Evolutionary conservation across 306 rosid genomes (phyloP).

Genomic region (Medicago ruthenica): DNA sequence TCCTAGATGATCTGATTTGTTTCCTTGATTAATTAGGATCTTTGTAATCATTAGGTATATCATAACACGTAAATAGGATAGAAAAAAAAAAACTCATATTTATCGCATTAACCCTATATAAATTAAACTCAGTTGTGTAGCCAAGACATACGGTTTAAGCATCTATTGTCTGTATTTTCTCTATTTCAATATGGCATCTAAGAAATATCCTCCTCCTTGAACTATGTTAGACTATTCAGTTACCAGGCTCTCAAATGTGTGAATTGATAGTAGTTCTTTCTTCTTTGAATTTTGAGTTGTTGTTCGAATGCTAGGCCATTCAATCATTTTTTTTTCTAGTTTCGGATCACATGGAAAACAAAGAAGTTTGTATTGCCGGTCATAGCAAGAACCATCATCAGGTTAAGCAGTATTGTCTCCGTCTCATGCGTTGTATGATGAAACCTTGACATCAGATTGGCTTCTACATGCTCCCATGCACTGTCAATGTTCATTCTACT

Average conservation of each 20-base stretch:
- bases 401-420: neutral
- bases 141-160: neutral
- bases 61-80: neutral
- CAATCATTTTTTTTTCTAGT: neutral
- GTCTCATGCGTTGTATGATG: too few relatives aligned
- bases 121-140: neutral
- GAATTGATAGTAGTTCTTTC: neutral
- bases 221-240: neutral
- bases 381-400: too few relatives aligned
- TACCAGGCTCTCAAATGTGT: neutral
- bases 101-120: neutral
- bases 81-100: too few relatives aligned
- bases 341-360: neutral
- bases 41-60: neutral
- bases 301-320: neutral
- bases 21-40: neutral
- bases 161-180: neutral
- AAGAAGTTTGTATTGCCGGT: too few relatives aligned
- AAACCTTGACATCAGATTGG: too few relatives aligned
- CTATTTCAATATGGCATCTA: neutral
- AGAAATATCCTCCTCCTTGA: neutral
- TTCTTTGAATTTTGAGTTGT: neutral
- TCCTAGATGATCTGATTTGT: neutral
- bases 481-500: neutral
- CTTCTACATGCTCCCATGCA: neutral